Percentiles rank a stretch among this genome's conserved stretches.
These are phyloP conservation scores for Breynia disticha DNA, from an alignment of 441 rosid species.

Conservation along the genomic window DNA sequence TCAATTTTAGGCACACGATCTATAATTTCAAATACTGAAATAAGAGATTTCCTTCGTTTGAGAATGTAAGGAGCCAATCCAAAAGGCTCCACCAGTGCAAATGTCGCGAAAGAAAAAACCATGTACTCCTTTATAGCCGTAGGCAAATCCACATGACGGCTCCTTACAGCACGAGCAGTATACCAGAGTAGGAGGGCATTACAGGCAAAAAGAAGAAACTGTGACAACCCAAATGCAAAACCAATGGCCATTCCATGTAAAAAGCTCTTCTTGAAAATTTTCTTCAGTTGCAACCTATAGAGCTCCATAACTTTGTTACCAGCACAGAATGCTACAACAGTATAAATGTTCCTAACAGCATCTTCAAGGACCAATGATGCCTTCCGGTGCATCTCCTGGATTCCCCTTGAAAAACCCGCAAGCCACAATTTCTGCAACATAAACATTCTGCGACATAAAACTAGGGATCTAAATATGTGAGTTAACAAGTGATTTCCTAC, in stretches of 20 bases:
- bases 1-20: conserved; percentile 91
- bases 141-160: conserved; percentile 35
- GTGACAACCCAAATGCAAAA: conserved; percentile 94
- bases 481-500: not conserved
- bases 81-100: conserved; percentile 97
- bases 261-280: conserved; percentile 73
- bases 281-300: conserved; percentile 69
- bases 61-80: conserved; percentile 99
- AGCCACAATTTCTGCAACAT: conserved; percentile 93
- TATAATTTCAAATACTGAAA: conserved; percentile 89
- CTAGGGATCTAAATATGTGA: not conserved
- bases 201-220: conserved; percentile 96
- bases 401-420: conserved; percentile 96
- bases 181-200: conserved; percentile 97
- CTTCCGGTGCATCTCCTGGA: conserved; percentile 98
- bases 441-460: not conserved
- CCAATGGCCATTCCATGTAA: conserved; percentile 91
- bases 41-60: conserved; percentile 85
- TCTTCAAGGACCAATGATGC: conserved; percentile 98
- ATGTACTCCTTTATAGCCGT: conserved; percentile 89
- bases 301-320: conserved; percentile 99
- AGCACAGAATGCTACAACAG: conserved; percentile 99
- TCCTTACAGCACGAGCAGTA: conserved; percentile 58
- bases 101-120: conserved; percentile 97
- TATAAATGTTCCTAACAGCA: conserved; percentile 96